Conservation (phyloP, 1,139 yeast species). For the Meyerozyma smithsonii region DNA sequence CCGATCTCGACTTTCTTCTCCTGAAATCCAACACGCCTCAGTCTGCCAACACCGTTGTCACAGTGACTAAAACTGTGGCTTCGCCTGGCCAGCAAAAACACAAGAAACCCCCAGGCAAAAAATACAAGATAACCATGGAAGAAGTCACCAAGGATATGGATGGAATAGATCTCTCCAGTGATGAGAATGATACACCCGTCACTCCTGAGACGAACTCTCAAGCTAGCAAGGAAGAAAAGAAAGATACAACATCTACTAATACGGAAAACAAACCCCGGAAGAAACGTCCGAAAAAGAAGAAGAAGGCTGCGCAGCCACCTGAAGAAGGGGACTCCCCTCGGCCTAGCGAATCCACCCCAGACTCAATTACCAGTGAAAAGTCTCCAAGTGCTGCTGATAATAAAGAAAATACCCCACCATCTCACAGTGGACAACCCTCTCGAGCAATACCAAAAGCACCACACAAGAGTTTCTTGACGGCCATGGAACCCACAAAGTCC, state of each 20-base stretch:
- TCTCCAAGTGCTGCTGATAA: background rate
- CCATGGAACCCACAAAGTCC: slow-evolving; percentile 32
- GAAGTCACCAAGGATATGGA: slow-evolving; percentile 10
- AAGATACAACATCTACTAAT: background rate
- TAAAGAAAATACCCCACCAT: background rate
- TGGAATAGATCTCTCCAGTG: slow-evolving; percentile 9
- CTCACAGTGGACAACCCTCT: background rate
- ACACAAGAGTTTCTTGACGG: slow-evolving; percentile 18
- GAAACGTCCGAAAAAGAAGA: slow-evolving; percentile 3
- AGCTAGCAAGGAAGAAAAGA: slow-evolving; percentile 5
- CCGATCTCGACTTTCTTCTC: slow-evolving; percentile 2
- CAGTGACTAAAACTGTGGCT: background rate
- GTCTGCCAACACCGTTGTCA: background rate
- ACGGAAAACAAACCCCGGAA: slow-evolving; percentile 3
- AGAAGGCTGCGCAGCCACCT: background rate
- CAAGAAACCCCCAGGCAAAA: background rate
- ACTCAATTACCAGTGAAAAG: background rate
- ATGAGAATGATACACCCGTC: slow-evolving; percentile 8
- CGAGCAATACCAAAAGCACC: slow-evolving; percentile 1
- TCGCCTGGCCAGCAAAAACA: background rate
- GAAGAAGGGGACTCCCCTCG: background rate
- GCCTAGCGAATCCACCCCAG: background rate
- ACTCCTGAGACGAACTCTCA: slow-evolving; percentile 7
- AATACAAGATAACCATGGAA: background rate
- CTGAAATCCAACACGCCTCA: background rate